Conservation (phyloP, 169 alveolate species). For the Plasmodium coatneyi region DNA sequence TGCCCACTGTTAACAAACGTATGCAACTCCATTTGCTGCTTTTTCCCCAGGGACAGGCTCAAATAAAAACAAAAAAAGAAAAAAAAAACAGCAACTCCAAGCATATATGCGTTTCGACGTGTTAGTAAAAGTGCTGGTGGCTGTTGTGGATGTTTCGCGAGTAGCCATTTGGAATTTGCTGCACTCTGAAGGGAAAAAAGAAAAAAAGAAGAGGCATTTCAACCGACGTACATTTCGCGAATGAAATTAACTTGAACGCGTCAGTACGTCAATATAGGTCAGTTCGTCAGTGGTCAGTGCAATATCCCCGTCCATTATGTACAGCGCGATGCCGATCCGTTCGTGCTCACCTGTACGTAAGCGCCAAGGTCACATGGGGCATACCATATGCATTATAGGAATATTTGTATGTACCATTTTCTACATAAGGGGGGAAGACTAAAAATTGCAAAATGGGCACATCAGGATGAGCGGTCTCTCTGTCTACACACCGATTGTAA, state of each 20-base stretch:
- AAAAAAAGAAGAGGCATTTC: neutral
- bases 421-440: neutral
- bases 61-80: no score
- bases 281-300: neutral
- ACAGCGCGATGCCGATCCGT: neutral
- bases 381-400: neutral
- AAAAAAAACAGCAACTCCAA: neutral
- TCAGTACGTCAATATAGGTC: no score
- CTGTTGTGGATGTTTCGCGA: conserved; percentile 13
- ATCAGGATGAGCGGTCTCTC: neutral
- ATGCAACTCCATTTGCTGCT: neutral
- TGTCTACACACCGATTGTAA: neutral
- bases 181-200: conserved; percentile 10
- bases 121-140: conserved; percentile 16
- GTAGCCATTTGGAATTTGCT: conserved; percentile 53
- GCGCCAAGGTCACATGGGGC: neutral
- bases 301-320: neutral
- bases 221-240: neutral
- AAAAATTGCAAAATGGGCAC: neutral
- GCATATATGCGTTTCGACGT: neutral
- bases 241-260: neutral
- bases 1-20: no score
- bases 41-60: neutral
- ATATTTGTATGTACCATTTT: neutral
- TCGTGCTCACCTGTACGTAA: neutral